These are phyloP conservation scores for Ophiosphaerella korrae DNA, from an alignment of 2,329 filamentous ascomycete genomes.

Conservation along the genomic window DNA sequence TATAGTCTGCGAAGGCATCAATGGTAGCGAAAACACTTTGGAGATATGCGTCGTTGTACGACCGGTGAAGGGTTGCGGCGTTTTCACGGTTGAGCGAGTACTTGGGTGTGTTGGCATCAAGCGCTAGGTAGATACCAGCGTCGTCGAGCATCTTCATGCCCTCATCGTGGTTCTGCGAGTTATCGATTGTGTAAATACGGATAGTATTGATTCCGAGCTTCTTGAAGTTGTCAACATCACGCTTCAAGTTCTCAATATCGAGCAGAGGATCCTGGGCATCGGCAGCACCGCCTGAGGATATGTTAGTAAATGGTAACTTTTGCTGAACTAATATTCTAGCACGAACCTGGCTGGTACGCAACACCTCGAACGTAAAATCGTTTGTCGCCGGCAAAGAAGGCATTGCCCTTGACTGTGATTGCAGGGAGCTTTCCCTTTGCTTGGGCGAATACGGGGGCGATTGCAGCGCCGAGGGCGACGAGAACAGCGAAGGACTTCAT, in stretches of 20 bases:
- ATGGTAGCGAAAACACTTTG: constrained; percentile 80
- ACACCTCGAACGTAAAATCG: constrained; percentile 66
- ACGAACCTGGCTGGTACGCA: constrained; percentile 68
- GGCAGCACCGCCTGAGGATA: constrained; percentile 47
- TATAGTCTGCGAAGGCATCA: constrained; percentile 79
- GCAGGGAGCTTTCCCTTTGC: constrained; percentile 53
- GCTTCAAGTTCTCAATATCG: constrained; percentile 69
- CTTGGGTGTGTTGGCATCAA: constrained; percentile 85
- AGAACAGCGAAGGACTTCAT: constrained; percentile 42
- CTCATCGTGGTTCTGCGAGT: constrained; percentile 77
- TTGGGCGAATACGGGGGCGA: constrained; percentile 36
- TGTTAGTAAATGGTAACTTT: constrained; percentile 10
- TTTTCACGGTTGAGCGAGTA: constrained; percentile 84
- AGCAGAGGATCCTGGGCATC: constrained; percentile 72
- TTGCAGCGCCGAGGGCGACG: constrained; percentile 31
- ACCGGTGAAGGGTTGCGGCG: constrained; percentile 59
- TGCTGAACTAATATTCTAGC: constrained; percentile 47
- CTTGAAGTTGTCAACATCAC: constrained; percentile 81
- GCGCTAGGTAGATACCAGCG: constrained; percentile 87
- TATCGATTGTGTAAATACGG: constrained; percentile 91
- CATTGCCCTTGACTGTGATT: constrained; percentile 65
- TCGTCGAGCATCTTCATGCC: constrained; percentile 83
- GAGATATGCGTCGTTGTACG: constrained; percentile 87
- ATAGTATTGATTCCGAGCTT: constrained; percentile 87
- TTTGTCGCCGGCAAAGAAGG: constrained; percentile 65